Evolutionary conservation across 2,329 filamentous ascomycete species (phyloP).

Genomic region (Aspergillus latus): DNA sequence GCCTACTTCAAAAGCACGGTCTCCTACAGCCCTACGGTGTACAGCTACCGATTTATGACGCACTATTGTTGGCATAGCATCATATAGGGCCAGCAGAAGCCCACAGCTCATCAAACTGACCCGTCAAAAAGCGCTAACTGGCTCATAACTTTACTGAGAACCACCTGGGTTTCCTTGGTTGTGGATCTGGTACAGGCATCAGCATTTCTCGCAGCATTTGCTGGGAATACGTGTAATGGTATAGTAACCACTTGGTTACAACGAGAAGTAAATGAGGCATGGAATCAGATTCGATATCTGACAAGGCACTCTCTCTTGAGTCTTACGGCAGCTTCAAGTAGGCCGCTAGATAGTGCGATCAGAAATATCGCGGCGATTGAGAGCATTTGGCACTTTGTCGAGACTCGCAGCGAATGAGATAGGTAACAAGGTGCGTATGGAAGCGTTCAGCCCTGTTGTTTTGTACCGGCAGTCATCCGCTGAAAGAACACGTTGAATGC

Average conservation of each 20-base stretch:
- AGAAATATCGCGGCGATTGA: too few species aligned
- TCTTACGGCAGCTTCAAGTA: not conserved
- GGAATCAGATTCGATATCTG: not conserved
- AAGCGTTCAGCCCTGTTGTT: constrained; percentile 25
- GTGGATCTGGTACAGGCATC: constrained; percentile 13
- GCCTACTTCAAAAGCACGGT: not conserved
- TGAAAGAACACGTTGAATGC: constrained; percentile 29
- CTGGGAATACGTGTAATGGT: not conserved
- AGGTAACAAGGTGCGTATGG: constrained; percentile 2
- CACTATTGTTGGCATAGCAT: not conserved
- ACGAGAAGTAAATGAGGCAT: not conserved
- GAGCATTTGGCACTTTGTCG: not conserved
- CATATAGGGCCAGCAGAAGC: constrained; percentile 2
- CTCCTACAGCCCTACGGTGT: not conserved
- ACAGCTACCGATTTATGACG: not conserved
- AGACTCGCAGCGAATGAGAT: not conserved
- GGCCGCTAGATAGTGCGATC: too few species aligned
- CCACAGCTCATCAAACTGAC: not conserved
- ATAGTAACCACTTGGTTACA: not conserved
- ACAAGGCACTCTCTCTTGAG: not conserved
- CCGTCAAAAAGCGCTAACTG: not conserved
- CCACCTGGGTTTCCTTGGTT: constrained; percentile 5
- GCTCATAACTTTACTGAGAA: not conserved
- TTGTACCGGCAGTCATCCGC: constrained; percentile 16
- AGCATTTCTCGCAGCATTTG: constrained; percentile 10